Conservation (phyloP, 495 filamentous ascomycete species). For the Glarea lozoyensis region DNA sequence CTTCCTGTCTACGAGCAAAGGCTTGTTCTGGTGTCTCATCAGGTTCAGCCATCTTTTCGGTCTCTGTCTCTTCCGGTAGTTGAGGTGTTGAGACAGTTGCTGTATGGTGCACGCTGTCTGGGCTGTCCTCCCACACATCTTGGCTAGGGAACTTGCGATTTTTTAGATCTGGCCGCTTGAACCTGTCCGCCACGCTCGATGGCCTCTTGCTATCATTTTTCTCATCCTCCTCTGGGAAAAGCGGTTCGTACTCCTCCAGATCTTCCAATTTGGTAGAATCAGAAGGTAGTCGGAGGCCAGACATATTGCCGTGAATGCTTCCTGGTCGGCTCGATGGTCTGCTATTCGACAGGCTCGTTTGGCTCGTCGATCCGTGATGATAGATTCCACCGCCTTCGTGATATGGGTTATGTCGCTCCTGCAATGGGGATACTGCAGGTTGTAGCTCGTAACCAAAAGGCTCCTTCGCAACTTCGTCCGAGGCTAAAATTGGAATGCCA, state of each 20-base stretch:
- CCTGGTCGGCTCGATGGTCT: slow-evolving; percentile 64
- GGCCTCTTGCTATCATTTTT: slow-evolving; percentile 41
- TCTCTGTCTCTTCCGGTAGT: slow-evolving; percentile 42
- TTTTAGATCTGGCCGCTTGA: slow-evolving; percentile 53
- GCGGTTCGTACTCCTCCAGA: slow-evolving; percentile 88
- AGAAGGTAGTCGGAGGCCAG: slow-evolving; percentile 15
- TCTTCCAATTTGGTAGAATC: slow-evolving; percentile 68
- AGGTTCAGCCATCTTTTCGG: slow-evolving; percentile 29
- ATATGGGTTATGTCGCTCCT: slow-evolving; percentile 47
- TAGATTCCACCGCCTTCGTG: slow-evolving; percentile 37
- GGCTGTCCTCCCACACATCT: slow-evolving; percentile 96
- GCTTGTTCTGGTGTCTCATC: slow-evolving; percentile 41
- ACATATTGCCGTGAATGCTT: slow-evolving; percentile 46
- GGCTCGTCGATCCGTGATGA: slow-evolving; percentile 13
- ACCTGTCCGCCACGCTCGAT: slow-evolving; percentile 46
- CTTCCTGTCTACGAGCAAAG: slow-evolving; percentile 45
- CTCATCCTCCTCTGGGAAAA: slow-evolving; percentile 82
- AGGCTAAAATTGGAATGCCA: slow-evolving; percentile 75
- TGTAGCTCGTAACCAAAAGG: slow-evolving; percentile 42
- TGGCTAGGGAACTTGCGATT: slow-evolving; percentile 82
- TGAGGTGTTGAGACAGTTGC: slow-evolving; percentile 83
- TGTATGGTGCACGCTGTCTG: slow-evolving; percentile 73
- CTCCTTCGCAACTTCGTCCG: slow-evolving; percentile 83
- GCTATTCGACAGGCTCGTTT: slow-evolving; percentile 46
- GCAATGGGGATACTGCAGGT: slow-evolving; percentile 61